A percentile compares a stretch with the other conserved stretches of the same genome.
These are phyloP conservation scores for Lolium perenne DNA, from an alignment of 176 grass and related monocot genomes.

Conservation along the genomic window DNA sequence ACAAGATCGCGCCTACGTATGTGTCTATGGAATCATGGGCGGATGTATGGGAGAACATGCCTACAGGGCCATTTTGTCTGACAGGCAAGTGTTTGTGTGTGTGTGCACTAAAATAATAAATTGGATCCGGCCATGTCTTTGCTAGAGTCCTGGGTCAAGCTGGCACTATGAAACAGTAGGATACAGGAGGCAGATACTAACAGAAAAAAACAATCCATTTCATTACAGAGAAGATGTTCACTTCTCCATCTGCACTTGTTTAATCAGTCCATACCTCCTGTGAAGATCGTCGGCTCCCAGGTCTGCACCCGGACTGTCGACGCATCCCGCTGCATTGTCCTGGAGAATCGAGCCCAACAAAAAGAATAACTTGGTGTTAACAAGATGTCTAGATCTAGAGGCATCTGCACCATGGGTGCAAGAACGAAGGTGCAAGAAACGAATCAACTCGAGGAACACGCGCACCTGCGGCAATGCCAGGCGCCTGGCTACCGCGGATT, in stretches of 20 bases:
- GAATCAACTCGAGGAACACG: background rate
- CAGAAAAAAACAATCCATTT: background rate
- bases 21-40: background rate
- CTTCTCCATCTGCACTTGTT: background rate
- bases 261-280: conserved; percentile 51
- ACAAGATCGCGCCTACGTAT: conserved; percentile 3
- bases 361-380: background rate
- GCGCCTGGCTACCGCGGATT: conserved; percentile 42
- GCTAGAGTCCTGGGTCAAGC: conserved; percentile 31
- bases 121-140: conserved; percentile 36
- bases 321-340: conserved; percentile 32
- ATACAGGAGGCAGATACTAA: background rate
- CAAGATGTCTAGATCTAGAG: conserved; percentile 41
- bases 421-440: background rate
- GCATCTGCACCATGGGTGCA: conserved; percentile 18
- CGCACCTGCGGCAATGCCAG: conserved; percentile 54
- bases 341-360: background rate
- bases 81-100: background rate
- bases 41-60: conserved; percentile 39
- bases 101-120: conserved; percentile 44
- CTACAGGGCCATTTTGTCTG: conserved; percentile 51
- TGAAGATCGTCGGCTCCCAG: conserved; percentile 20
- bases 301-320: conserved; percentile 14
- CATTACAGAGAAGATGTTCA: background rate
- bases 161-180: conserved; percentile 51